These are phyloP conservation scores for Helichrysum umbraculigerum DNA, from an alignment of 129 eudicot genomes.

Conservation along the genomic window DNA sequence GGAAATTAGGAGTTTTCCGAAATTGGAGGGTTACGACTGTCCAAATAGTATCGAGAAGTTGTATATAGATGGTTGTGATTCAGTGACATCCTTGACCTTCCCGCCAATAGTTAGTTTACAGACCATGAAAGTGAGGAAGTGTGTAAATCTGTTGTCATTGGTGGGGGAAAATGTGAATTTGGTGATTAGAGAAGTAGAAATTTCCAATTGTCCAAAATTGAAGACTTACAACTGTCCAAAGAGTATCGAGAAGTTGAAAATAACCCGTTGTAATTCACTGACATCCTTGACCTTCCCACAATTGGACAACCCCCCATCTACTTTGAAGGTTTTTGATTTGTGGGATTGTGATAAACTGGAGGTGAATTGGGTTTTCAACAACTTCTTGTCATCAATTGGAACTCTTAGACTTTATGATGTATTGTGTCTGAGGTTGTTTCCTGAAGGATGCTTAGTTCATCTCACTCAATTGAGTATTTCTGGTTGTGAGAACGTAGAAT, in stretches of 20 bases:
- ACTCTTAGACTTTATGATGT: neutral
- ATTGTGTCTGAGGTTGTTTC: neutral
- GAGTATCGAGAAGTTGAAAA: constrained; percentile 13
- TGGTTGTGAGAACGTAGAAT: constrained; percentile 22
- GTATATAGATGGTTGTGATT: too few species aligned
- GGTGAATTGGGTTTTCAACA: constrained; percentile 13
- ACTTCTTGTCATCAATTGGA: constrained; percentile 20
- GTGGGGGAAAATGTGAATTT: too few species aligned
- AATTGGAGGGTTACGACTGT: too few species aligned
- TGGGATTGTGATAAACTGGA: constrained; percentile 13
- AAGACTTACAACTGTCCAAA: constrained; percentile 16
- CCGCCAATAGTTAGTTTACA: too few species aligned
- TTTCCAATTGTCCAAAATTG: constrained; percentile 2
- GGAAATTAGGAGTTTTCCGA: too few species aligned
- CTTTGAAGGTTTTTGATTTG: constrained; percentile 21
- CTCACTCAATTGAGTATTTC: neutral
- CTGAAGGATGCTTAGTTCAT: constrained; percentile 28
- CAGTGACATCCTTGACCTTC: too few species aligned
- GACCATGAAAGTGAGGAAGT: too few species aligned
- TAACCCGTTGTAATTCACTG: neutral
- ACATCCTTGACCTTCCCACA: constrained; percentile 26
- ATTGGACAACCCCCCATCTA: constrained; percentile 9
- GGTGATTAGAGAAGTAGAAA: neutral
- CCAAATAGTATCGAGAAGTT: too few species aligned
- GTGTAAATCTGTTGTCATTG: too few species aligned